Percentiles rank a stretch among this genome's conserved stretches.
Evolutionary conservation across 768 basidiomycete species (phyloP).

Genomic region (Kwoniella bestiolae): DNA sequence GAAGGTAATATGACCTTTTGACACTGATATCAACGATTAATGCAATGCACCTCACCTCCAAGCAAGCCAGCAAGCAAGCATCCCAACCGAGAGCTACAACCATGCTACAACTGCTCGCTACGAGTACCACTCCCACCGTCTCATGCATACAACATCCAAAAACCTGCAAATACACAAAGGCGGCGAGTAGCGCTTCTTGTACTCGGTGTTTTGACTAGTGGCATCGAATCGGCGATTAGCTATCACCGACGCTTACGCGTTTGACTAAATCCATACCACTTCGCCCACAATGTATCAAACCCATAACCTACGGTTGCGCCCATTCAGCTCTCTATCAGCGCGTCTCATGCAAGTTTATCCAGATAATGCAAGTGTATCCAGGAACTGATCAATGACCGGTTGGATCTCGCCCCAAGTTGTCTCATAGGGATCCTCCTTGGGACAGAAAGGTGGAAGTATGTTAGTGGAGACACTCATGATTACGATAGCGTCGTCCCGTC

Average conservation of each 20-base stretch:
- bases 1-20: slow-evolving; percentile 3
- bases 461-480: too few relatives aligned
- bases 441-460: too few relatives aligned
- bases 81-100: not conserved
- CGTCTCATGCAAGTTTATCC: too few relatives aligned
- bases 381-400: too few relatives aligned
- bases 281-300: too few relatives aligned
- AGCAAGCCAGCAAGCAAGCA: not conserved
- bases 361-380: too few relatives aligned
- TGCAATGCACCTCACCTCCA: not conserved
- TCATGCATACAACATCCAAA: not conserved
- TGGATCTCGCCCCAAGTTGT: too few relatives aligned
- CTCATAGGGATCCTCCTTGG: too few relatives aligned
- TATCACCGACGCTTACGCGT: not conserved
- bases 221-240: not conserved
- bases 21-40: not conserved
- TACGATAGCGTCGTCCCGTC: too few relatives aligned
- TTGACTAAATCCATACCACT: too few relatives aligned
- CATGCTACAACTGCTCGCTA: not conserved
- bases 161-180: not conserved
- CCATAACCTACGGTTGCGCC: too few relatives aligned
- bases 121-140: not conserved
- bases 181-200: slow-evolving; percentile 3
- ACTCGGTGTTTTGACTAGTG: not conserved
- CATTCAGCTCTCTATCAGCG: too few relatives aligned